Evolutionary conservation across 495 filamentous ascomycete species (phyloP).

Genomic region (Staphylotrichum tortipilum): DNA sequence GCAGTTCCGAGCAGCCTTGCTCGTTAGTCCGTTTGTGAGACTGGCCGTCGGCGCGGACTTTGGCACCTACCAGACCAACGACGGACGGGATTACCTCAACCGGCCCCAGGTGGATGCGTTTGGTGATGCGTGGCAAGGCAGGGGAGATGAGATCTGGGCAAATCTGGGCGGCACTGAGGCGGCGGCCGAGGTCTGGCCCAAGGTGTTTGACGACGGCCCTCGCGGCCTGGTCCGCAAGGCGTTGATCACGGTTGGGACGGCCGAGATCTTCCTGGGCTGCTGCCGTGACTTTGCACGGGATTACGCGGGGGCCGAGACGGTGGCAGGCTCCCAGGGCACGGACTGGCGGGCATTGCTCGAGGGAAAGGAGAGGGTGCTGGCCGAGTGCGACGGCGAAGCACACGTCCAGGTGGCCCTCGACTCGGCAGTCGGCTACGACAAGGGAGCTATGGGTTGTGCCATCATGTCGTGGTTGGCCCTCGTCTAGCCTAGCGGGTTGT

Average conservation of each 20-base stretch:
- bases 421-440: conserved; percentile 7
- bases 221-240: conserved; percentile 7
- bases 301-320: conserved; percentile 2
- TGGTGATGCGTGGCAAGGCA: background rate
- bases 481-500: too few species aligned
- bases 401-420: conserved; percentile 18
- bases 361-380: conserved; percentile 5
- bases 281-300: conserved; percentile 9
- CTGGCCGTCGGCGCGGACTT: background rate
- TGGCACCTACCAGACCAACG: background rate
- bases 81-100: conserved; percentile 10
- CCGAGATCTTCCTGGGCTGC: conserved; percentile 14
- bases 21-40: conserved; percentile 11
- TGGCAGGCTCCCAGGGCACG: background rate
- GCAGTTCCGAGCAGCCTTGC: conserved; percentile 1
- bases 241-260: conserved; percentile 13
- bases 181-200: conserved; percentile 2
- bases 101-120: conserved; percentile 3
- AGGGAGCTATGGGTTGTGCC: conserved; percentile 9
- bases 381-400: conserved; percentile 14
- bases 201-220: background rate
- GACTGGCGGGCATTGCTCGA: background rate
- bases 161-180: conserved; percentile 5
- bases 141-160: conserved; percentile 14
- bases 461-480: conserved; percentile 10